phyloP scores from a whole-genome alignment of 805 yeast species.

The Kazachstania africana region DNA sequence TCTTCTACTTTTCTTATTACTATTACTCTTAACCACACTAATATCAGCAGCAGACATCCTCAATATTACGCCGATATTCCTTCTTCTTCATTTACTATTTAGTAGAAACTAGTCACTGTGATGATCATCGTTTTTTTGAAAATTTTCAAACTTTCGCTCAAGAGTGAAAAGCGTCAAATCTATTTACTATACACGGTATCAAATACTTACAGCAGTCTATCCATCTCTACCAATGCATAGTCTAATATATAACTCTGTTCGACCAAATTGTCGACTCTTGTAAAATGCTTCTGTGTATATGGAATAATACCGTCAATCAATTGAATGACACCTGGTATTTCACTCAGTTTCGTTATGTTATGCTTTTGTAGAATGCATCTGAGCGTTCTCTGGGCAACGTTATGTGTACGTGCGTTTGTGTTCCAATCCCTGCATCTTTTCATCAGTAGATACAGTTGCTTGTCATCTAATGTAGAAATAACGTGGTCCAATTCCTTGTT shows the following conservation, averaged over 20 bases:
- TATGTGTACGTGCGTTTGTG: conserved; percentile 70
- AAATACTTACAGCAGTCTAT: conserved; percentile 25
- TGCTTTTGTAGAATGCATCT: conserved; percentile 49
- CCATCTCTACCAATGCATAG: conserved; percentile 72
- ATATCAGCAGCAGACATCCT: conserved; percentile 19
- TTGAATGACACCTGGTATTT: conserved; percentile 55
- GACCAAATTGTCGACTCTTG: conserved; percentile 62
- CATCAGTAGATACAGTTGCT: conserved; percentile 49
- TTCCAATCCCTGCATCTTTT: conserved; percentile 90
- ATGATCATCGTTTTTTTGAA: not conserved
- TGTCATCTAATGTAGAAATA: conserved; percentile 44
- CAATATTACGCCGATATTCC: too few species aligned
- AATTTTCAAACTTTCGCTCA: too few species aligned
- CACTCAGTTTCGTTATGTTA: conserved; percentile 43
- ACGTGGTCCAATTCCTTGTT: conserved; percentile 50
- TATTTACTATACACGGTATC: not conserved
- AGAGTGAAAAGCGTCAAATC: too few species aligned
- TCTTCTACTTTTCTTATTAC: conserved; percentile 35
- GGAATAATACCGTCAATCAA: conserved; percentile 72
- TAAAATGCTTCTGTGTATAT: conserved; percentile 76
- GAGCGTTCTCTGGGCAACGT: conserved; percentile 68
- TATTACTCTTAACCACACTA: conserved; percentile 8
- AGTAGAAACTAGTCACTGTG: not conserved
- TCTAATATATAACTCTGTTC: conserved; percentile 83
- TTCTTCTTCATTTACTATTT: too few species aligned